Evolutionary conservation across 1,284 basidiomycete species (phyloP), one percentile per base, ranked within the genome.

Genomic region (Xerocomus cyaneibrunnescens): DNA sequence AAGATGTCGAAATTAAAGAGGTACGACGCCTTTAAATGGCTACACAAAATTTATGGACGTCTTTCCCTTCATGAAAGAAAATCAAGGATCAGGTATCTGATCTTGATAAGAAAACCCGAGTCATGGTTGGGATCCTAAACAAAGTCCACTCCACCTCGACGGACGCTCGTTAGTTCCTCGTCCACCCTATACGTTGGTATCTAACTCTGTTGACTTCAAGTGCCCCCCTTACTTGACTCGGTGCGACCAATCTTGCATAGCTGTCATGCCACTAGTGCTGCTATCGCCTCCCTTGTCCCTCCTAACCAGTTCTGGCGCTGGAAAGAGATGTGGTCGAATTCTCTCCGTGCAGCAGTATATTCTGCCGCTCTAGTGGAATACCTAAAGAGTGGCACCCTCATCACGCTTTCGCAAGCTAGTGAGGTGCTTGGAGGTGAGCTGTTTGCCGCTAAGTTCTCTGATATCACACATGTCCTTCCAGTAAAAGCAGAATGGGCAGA

Each of bases 291-390:
- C 5, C 70, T 84, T 28, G 73, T 88, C 31, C 89, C 88, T 32
- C 73, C 75, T 22, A 80, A 86, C 57, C 85, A 92, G 59, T 86
- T 87, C 60, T 92, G 89, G 88, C 77, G 83, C 55, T 93, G 85
- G 85, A 88, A 85, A 64, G 85, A 88, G 27, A 83, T 85, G 79
- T 90, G 85, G 87, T 76, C 78, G 3, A 81, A 79, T 59, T 83
- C 84, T 16, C 65, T 88, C 37, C 74, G 84, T 36, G 78, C 77
- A 16, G 79, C 81, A 13, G 76, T 90, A 1, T 93, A 86, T 62
- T 77, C 81, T 25, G 80, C 83, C 1, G 79, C 83, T 8, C 65
- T 92, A 28, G 74, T 83, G 13, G 78, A 85, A 60, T 94, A 85
- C 64, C 74, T 94, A 10, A 73, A 76, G 5, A 76, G 64, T 32